Base-by-base conservation (phyloP, 108 stramenopile species). In the Skeletonema potamos region DNA sequence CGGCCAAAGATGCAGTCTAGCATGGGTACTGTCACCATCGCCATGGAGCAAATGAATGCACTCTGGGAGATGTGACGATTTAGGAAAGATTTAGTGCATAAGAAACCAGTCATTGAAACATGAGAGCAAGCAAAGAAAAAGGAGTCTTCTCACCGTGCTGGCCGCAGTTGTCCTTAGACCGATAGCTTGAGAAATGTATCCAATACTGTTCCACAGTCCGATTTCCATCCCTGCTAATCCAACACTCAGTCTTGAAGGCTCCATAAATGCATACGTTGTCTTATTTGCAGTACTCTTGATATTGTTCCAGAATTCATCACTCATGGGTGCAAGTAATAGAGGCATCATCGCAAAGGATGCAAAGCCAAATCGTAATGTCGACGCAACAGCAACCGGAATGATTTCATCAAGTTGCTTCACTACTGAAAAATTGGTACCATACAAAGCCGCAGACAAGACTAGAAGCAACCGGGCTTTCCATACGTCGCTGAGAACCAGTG, bases 41-140 rank as follows among this genome's bases (percentile, higher is more conserved):
- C 93, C 65, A 97, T 79, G 36, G 86, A 87, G 68, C 97, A 96
- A 26, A 97, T 85, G 80, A 97, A 97, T 54, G 96, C 94, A 27
- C 89, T 88, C 70, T 72, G 27, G 13, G 11, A 54, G 22, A 46
- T 3, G 37, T 2, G 12, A 13, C 3, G 12, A 39, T 20, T 17
- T 18, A 29, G 58, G 60, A 13, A 15, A 20, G 61, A 24, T 30
- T 24, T 3, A 20, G 26, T 4, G 22, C 20, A 68, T 6, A 17
- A 17, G 5, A 0, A 18, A 32, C 27, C 20, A 61, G 20, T 29
- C 33, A 54, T 59, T 3, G 6, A 41, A 15, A 33, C 33, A 17
- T 20, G 5, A 65, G 6, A 20, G n/a, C n/a, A n/a, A n/a, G n/a
- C n/a, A 27, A 43, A 71, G 37, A 41, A 36, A 29, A 26, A 18